These are phyloP conservation scores for Lizanozyma gosingica DNA, from an alignment of 1,139 yeast species.

Conservation along the genomic window DNA sequence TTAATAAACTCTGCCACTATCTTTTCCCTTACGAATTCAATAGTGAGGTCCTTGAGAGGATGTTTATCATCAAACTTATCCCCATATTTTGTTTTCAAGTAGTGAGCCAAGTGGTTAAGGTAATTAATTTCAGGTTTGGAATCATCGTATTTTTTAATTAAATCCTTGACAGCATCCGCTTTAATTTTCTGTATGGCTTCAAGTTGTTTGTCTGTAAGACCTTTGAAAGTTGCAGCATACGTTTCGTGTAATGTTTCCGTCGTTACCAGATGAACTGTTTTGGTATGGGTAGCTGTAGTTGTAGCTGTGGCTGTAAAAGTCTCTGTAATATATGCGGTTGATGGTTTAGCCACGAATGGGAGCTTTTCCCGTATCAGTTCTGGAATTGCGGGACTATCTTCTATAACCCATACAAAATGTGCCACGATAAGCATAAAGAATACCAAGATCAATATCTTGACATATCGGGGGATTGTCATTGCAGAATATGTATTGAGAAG, in stretches of 20 bases:
- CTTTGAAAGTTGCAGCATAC: not conserved
- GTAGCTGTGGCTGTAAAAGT: not conserved
- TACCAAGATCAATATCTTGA: no score
- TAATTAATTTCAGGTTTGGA: not conserved
- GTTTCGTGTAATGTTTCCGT: not conserved
- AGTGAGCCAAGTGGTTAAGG: not conserved
- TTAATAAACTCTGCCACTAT: not conserved
- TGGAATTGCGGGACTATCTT: not conserved
- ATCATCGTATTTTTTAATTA: not conserved
- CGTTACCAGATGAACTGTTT: not conserved
- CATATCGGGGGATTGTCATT: not conserved
- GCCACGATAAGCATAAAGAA: not conserved
- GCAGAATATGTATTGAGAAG: not conserved
- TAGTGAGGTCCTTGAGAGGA: not conserved
- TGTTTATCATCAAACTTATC: not conserved
- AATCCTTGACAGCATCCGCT: not conserved
- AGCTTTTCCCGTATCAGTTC: not conserved
- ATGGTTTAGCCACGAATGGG: not conserved
- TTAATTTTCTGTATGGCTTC: not conserved
- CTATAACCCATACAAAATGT: not conserved
- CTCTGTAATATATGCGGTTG: not conserved
- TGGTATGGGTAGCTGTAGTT: not conserved
- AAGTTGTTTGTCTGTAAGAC: not conserved
- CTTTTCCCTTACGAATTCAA: not conserved
- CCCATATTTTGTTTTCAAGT: not conserved